A percentile compares a stretch with the other conserved stretches of the same genome.
Evolutionary conservation across 768 basidiomycete species (phyloP).

Genomic region (Lentinus brumalis): DNA sequence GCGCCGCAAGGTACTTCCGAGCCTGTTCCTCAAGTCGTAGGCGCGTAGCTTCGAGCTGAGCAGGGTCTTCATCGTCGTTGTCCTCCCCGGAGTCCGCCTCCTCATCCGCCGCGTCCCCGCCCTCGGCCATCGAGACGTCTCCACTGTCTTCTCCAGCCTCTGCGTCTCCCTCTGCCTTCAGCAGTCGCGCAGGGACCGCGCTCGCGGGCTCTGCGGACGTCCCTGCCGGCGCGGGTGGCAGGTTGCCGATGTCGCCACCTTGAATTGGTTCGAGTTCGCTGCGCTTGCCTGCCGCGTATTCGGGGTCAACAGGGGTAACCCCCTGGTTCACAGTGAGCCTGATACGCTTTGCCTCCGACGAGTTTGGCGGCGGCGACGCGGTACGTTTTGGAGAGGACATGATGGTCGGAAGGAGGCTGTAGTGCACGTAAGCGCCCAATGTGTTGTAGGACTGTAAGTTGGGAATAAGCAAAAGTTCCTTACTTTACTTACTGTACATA

Average conservation of each 20-base stretch:
- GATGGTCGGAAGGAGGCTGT: constrained; percentile 7
- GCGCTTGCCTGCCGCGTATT: constrained; percentile 81
- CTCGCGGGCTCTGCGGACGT: constrained; percentile 36
- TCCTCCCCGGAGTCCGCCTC: constrained; percentile 79
- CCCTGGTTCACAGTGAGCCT: constrained; percentile 52
- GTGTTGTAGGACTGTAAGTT: not conserved
- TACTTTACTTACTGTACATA: no score
- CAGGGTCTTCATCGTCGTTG: constrained; percentile 84
- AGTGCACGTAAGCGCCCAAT: constrained; percentile 4
- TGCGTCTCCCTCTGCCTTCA: constrained; percentile 55
- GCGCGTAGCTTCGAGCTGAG: constrained; percentile 79
- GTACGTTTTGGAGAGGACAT: constrained; percentile 39
- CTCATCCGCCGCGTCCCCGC: constrained; percentile 76
- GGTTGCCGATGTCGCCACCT: constrained; percentile 77
- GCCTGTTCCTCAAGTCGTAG: constrained; percentile 82
- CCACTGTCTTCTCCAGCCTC: constrained; percentile 68
- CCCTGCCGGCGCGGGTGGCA: constrained; percentile 43
- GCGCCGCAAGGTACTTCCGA: constrained; percentile 92
- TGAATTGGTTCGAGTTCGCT: constrained; percentile 85
- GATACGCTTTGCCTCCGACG: constrained; percentile 38
- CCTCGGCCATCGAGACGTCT: constrained; percentile 83
- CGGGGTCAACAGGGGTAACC: constrained; percentile 75
- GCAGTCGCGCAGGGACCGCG: constrained; percentile 35
- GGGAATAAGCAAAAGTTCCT: no score
- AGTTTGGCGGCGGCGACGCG: constrained; percentile 35